Percentiles rank a stretch among this genome's conserved stretches.
Evolutionary conservation across 2,329 filamentous ascomycete genomes (phyloP).

Genomic region (Hymenoscyphus repandus): DNA sequence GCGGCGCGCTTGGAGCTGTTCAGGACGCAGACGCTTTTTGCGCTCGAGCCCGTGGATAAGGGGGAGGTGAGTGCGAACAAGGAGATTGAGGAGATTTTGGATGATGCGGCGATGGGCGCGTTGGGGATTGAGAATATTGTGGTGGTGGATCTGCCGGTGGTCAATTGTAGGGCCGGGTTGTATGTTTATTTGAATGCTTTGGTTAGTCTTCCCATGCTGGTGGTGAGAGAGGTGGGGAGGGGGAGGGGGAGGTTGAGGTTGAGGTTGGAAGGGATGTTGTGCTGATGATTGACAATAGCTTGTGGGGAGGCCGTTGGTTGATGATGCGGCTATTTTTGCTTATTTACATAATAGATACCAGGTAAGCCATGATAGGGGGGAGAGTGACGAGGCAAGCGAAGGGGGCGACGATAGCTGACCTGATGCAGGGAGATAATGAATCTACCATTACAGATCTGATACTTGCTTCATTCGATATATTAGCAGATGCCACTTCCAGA

Average conservation of each 20-base stretch:
- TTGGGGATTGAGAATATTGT: slow-evolving; percentile 35
- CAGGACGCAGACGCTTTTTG: slow-evolving; percentile 49
- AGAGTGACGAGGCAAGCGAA: not conserved
- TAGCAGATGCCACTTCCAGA: slow-evolving; percentile 81
- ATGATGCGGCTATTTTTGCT: slow-evolving; percentile 71
- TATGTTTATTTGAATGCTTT: slow-evolving; percentile 82
- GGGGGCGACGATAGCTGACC: slow-evolving; percentile 25
- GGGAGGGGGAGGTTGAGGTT: slow-evolving; percentile 22
- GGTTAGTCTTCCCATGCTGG: slow-evolving; percentile 43
- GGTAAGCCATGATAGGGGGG: slow-evolving; percentile 38
- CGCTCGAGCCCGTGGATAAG: slow-evolving; percentile 50
- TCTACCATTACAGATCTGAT: slow-evolving; percentile 76
- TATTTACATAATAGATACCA: slow-evolving; percentile 83
- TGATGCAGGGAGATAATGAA: slow-evolving; percentile 64
- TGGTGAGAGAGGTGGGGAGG: not conserved
- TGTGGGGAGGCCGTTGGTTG: slow-evolving; percentile 73
- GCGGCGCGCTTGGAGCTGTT: slow-evolving; percentile 49
- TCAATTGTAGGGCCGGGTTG: slow-evolving; percentile 74
- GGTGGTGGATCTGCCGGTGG: slow-evolving; percentile 61
- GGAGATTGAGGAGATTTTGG: slow-evolving; percentile 52
- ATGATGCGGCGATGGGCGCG: slow-evolving; percentile 47
- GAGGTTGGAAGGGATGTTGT: slow-evolving; percentile 13
- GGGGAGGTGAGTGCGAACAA: slow-evolving; percentile 44
- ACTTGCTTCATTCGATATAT: slow-evolving; percentile 80
- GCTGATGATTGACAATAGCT: slow-evolving; percentile 46